Conservation (phyloP, 805 yeast genomes). For the Candida railenensis region DNA sequence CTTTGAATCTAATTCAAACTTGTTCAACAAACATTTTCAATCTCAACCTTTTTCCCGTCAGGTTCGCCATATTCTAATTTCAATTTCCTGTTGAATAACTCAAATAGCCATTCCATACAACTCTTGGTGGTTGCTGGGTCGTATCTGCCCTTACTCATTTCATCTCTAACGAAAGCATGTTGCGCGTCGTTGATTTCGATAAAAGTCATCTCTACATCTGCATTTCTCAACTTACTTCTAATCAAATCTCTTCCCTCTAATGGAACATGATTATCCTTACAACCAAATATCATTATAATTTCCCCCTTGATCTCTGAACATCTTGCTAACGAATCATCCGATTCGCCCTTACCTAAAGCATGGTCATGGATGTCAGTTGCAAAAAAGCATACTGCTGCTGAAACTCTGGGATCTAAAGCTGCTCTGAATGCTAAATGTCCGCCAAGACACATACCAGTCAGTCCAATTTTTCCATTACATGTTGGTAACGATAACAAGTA, state of each 20-base stretch:
- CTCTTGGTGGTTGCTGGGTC: conserved; percentile 74
- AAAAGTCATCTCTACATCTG: conserved; percentile 64
- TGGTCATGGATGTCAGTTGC: conserved; percentile 77
- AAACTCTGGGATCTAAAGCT: conserved; percentile 60
- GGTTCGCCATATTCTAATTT: conserved; percentile 65
- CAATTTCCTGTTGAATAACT: conserved; percentile 67
- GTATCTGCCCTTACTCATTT: conserved; percentile 73
- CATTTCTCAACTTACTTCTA: conserved; percentile 56
- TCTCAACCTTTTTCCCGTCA: conserved; percentile 47
- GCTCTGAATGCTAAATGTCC: conserved; percentile 78
- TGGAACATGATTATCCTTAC: conserved; percentile 78
- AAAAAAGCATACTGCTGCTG: conserved; percentile 72
- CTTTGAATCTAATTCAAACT: not conserved
- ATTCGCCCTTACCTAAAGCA: conserved; percentile 60
- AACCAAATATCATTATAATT: conserved; percentile 69
- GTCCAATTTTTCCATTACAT: conserved; percentile 72
- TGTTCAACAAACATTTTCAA: conserved; percentile 63
- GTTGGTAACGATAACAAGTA: conserved; percentile 56
- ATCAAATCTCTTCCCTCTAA: conserved; percentile 74
- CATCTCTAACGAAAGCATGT: conserved; percentile 82
- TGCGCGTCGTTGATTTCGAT: conserved; percentile 78
- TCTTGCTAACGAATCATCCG: conserved; percentile 65
- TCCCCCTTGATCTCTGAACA: conserved; percentile 58
- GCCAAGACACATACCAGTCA: conserved; percentile 87
- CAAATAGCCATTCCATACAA: conserved; percentile 66